A percentile compares a stretch with the other conserved stretches of the same genome.
phyloP scores from a whole-genome alignment of 768 basidiomycete genomes.

The Cystofilobasidium ferigula region DNA sequence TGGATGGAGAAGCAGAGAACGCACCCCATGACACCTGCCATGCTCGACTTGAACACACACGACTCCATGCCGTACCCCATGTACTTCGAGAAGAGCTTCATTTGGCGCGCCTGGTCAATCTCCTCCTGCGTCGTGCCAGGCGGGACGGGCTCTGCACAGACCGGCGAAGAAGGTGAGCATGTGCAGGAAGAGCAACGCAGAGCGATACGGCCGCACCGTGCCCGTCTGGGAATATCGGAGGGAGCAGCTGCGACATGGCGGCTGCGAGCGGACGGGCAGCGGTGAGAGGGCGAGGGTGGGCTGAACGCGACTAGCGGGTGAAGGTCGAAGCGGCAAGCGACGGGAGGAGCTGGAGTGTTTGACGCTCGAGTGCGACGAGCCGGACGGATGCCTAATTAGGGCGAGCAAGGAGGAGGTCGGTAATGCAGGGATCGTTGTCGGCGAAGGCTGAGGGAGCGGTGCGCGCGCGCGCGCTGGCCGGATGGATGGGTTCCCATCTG shows the following conservation, averaged over 20 bases:
- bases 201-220: neutral
- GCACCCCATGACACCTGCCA: slow-evolving; percentile 70
- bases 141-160: slow-evolving; percentile 46
- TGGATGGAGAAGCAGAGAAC: neutral
- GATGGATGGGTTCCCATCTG: no score
- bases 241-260: neutral
- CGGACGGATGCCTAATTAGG: no score
- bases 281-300: slow-evolving; percentile 3
- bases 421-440: no score
- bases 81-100: slow-evolving; percentile 65
- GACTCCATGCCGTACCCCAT: slow-evolving; percentile 68
- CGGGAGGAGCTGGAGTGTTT: no score
- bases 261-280: slow-evolving; percentile 2
- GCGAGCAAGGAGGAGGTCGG: no score
- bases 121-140: slow-evolving; percentile 75
- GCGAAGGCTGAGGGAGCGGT: no score
- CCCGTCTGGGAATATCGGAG: neutral
- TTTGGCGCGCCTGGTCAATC: slow-evolving; percentile 52
- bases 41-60: slow-evolving; percentile 66
- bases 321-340: no score
- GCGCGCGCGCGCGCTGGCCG: no score
- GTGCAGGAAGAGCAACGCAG: neutral
- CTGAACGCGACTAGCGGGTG: neutral
- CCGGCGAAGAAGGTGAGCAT: neutral
- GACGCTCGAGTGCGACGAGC: no score